Conservation (phyloP, 1,139 yeast species). For the Suhomyces taliae region DNA sequence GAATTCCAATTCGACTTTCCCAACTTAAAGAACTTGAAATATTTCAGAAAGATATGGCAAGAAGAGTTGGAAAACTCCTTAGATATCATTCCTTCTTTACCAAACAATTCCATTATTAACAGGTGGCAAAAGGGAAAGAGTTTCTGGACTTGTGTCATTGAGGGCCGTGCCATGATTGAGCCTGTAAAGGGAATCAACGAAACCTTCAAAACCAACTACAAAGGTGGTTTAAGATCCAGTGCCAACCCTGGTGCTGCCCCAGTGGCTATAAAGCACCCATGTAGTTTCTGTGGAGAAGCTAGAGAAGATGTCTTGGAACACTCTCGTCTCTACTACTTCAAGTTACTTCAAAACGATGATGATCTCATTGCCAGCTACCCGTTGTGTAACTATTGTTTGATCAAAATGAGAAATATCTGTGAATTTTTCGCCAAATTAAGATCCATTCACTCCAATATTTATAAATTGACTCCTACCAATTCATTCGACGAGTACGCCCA, state of each 20-base stretch:
- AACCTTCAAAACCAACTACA: slow-evolving; percentile 41
- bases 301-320: slow-evolving; percentile 71
- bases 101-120: slow-evolving; percentile 36
- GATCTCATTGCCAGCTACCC: slow-evolving; percentile 53
- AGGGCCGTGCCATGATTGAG: slow-evolving; percentile 80
- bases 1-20: slow-evolving; percentile 40
- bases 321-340: slow-evolving; percentile 72
- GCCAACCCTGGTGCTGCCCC: slow-evolving; percentile 35
- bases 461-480: slow-evolving; percentile 32
- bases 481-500: slow-evolving; percentile 24
- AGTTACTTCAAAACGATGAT: slow-evolving; percentile 31
- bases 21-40: slow-evolving; percentile 53
- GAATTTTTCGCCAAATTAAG: slow-evolving; percentile 76
- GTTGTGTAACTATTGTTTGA: slow-evolving; percentile 81
- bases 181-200: slow-evolving; percentile 87
- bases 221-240: slow-evolving; percentile 10
- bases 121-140: slow-evolving; percentile 51
- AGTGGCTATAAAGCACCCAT: slow-evolving; percentile 70
- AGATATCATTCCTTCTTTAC: slow-evolving; percentile 31
- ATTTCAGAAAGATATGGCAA: slow-evolving; percentile 61
- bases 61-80: slow-evolving; percentile 79
- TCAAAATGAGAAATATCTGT: slow-evolving; percentile 75
- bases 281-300: slow-evolving; percentile 80
- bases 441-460: slow-evolving; percentile 54
- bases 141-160: slow-evolving; percentile 66